Evolutionary conservation across 305 asterid species (phyloP).

Genomic region (Fraxinus baroniana): DNA sequence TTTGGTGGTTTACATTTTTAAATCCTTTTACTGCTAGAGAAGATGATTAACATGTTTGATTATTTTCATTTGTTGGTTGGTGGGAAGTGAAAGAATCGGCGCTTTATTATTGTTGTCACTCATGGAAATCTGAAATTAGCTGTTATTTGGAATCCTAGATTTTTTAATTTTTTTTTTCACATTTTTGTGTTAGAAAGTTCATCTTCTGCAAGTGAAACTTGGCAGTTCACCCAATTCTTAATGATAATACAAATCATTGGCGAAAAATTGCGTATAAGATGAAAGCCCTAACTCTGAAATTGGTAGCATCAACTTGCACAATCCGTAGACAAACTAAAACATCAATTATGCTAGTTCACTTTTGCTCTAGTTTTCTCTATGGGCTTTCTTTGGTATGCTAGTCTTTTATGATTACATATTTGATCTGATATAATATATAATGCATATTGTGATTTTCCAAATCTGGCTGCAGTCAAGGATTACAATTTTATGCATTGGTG

Average conservation of each 20-base stretch:
- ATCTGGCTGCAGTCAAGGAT: neutral
- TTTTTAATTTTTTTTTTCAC: neutral
- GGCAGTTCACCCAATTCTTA: neutral
- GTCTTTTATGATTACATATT: neutral
- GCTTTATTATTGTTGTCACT: neutral
- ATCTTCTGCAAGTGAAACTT: neutral
- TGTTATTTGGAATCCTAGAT: neutral
- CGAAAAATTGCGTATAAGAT: neutral
- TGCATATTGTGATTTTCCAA: neutral
- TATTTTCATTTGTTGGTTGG: neutral
- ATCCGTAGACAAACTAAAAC: neutral
- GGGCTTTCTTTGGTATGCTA: neutral
- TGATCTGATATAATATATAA: neutral
- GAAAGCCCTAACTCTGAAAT: neutral
- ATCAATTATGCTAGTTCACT: neutral
- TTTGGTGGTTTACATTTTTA: neutral
- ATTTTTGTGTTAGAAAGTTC: neutral
- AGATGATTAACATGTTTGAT: neutral
- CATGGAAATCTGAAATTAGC: neutral
- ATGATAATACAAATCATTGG: neutral
- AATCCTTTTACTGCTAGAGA: neutral
- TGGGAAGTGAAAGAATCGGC: neutral
- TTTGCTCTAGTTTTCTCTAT: neutral
- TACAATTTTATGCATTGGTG: neutral
- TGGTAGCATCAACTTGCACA: neutral